phyloP scores from a whole-genome alignment of 2,329 filamentous ascomycete genomes.

The Niveomyces coronatus region DNA sequence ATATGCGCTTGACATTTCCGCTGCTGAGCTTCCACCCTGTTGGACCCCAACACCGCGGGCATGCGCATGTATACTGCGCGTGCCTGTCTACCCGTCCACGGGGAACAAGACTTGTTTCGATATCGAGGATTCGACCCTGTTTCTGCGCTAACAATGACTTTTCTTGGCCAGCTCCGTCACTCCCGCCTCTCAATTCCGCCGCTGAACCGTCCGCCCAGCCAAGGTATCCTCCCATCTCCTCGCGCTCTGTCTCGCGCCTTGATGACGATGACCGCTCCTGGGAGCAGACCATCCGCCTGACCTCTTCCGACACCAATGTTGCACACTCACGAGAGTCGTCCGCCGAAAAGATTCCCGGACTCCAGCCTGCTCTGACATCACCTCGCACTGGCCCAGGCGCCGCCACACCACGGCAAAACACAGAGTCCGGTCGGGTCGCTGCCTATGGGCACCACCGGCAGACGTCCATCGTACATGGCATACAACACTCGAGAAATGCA shows the following conservation, averaged over 20 bases:
- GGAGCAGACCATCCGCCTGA: constrained; percentile 9
- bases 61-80: too few species aligned
- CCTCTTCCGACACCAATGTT: constrained; percentile 6
- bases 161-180: constrained; percentile 7
- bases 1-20: background rate
- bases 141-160: background rate
- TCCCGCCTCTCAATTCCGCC: constrained; percentile 5
- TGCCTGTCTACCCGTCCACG: too few species aligned
- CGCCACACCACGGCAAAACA: constrained; percentile 3
- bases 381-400: constrained; percentile 7
- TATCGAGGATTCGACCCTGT: background rate
- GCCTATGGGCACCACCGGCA: constrained; percentile 84
- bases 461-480: constrained; percentile 93
- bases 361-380: constrained; percentile 4
- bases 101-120: too few species aligned
- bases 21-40: background rate
- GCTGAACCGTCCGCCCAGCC: background rate
- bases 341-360: constrained; percentile 7
- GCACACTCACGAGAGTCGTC: constrained; percentile 10
- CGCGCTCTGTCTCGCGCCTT: constrained; percentile 8
- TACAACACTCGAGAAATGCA: constrained; percentile 85
- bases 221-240: constrained; percentile 3
- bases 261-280: constrained; percentile 8
- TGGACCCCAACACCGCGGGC: too few species aligned
- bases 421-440: constrained; percentile 39